A percentile compares a stretch with the other conserved stretches of the same genome.
These are phyloP conservation scores for Flaveria trinervia DNA, from an alignment of 129 eudicot species.

Conservation along the genomic window DNA sequence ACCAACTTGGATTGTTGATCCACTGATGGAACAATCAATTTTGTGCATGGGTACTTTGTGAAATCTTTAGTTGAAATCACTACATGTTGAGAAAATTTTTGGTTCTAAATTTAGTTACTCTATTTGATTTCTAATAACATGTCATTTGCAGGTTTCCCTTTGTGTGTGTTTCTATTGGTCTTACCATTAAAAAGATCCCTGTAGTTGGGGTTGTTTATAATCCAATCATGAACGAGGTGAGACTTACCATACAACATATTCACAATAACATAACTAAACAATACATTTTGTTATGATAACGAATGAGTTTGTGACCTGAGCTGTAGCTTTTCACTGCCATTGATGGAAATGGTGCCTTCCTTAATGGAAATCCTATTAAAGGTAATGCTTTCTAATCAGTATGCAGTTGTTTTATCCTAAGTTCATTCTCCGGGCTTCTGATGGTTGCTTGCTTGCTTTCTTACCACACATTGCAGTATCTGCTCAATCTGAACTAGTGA, in stretches of 20 bases:
- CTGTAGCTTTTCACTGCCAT: conserved; percentile 81
- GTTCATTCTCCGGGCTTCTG: conserved; percentile 4
- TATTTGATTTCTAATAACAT: conserved; percentile 7
- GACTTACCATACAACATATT: not conserved
- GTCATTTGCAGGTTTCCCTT: conserved; percentile 77
- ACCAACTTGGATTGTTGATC: conserved; percentile 99
- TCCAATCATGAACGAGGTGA: conserved; percentile 93
- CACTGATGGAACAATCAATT: conserved; percentile 96
- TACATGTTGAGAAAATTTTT: not conserved
- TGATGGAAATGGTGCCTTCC: conserved; percentile 87
- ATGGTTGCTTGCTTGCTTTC: conserved; percentile 11
- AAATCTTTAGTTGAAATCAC: not conserved
- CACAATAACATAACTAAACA: not conserved
- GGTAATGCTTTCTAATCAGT: conserved; percentile 37
- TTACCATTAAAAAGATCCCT: conserved; percentile 78
- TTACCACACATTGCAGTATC: conserved; percentile 61
- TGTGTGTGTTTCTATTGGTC: conserved; percentile 94
- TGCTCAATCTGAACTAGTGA: conserved; percentile 82
- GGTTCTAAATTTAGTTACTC: not conserved
- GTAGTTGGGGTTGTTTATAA: conserved; percentile 93
- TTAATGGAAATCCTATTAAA: conserved; percentile 84
- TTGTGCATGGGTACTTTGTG: conserved; percentile 80
- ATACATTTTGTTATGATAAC: conserved; percentile 1
- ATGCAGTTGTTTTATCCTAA: not conserved
- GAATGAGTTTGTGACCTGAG: conserved; percentile 21